phyloP scores from a whole-genome alignment of 225 moss, liverwort and hornwort genomes.

The Pseudisothecium myosuroides region DNA sequence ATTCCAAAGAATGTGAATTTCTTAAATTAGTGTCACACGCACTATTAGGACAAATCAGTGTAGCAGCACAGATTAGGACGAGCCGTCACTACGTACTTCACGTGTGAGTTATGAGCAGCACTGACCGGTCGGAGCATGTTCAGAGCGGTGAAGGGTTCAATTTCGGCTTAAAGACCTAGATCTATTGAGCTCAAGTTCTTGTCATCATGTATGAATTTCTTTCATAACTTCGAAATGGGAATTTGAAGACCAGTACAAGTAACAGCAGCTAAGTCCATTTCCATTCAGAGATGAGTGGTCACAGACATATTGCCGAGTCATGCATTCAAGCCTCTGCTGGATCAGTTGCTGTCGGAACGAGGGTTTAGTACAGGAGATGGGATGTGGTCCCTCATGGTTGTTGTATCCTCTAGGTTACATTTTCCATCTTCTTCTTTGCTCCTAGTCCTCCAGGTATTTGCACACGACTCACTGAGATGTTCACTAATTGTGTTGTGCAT shows the following conservation, averaged over 20 bases:
- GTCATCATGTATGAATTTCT: not conserved
- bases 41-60: not conserved
- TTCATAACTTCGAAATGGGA: not conserved
- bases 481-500: not conserved
- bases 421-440: not conserved
- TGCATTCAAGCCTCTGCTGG: not conserved
- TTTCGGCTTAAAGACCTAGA: not conserved
- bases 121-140: not conserved
- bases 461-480: not conserved
- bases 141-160: not conserved
- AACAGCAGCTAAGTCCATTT: not conserved
- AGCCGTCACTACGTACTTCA: not conserved
- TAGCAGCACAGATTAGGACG: not conserved
- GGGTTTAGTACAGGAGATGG: not conserved
- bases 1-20: not conserved
- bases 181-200: not conserved
- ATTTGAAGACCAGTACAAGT: not conserved
- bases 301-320: not conserved
- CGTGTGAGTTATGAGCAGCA: not conserved
- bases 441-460: not conserved
- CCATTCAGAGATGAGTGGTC: not conserved
- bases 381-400: not conserved
- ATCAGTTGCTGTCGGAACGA: not conserved
- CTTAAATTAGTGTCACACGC: not conserved
- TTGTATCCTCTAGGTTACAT: not conserved